A percentile compares a stretch with the other conserved stretches of the same genome.
Conservation (phyloP, 2,329 filamentous ascomycete species). For the Xylaria sp. region DNA sequence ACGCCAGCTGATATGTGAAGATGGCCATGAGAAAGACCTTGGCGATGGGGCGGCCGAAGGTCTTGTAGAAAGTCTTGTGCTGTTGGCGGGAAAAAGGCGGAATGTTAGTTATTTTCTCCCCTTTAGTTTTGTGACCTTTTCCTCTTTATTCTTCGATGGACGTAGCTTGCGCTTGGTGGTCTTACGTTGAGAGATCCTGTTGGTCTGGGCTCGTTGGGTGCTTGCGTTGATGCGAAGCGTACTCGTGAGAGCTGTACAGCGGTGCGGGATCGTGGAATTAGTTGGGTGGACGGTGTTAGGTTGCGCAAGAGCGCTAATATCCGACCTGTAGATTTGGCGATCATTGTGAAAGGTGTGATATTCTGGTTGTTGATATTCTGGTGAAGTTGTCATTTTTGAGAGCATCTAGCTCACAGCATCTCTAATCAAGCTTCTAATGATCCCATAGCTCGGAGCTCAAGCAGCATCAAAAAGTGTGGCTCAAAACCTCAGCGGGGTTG, state of each 20-base stretch:
- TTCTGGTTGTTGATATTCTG: not conserved
- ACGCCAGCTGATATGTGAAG: slow-evolving; percentile 80
- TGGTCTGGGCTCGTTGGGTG: slow-evolving; percentile 18
- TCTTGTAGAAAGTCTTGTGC: slow-evolving; percentile 76
- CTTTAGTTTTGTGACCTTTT: not conserved
- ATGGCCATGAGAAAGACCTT: slow-evolving; percentile 80
- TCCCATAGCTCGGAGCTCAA: not conserved
- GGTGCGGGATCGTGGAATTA: slow-evolving; percentile 17
- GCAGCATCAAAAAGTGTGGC: not conserved
- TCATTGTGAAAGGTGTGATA: slow-evolving; percentile 16
- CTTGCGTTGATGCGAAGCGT: slow-evolving; percentile 39
- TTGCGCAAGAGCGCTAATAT: slow-evolving; percentile 34
- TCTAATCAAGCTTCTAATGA: not conserved
- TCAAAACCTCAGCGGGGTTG: not conserved
- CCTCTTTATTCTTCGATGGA: not conserved
- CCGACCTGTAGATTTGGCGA: slow-evolving; percentile 8
- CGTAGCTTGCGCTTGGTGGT: not conserved
- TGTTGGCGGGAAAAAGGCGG: not conserved
- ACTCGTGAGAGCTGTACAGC: slow-evolving; percentile 23
- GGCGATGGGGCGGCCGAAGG: slow-evolving; percentile 76
- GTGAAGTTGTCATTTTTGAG: not conserved
- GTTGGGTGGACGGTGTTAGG: slow-evolving; percentile 11
- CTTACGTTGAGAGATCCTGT: slow-evolving; percentile 38
- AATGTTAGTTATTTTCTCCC: slow-evolving; percentile 13
- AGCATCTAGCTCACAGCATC: not conserved